Conservation (phyloP, 176 grass and related monocot species). For the Zoysia japonica region DNA sequence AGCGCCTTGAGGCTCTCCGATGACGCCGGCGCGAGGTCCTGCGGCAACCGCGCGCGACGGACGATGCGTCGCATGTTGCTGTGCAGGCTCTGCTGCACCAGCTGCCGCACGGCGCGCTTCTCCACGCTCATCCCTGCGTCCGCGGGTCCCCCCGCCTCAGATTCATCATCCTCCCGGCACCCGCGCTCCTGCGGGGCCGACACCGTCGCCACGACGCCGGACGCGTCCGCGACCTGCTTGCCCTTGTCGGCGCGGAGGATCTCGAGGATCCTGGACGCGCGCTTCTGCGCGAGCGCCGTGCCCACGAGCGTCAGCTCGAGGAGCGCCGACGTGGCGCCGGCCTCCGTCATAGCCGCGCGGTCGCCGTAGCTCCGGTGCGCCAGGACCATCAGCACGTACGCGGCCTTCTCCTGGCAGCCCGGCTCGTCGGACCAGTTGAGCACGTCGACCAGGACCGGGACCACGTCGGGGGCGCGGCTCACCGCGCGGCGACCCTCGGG, state of each 20-base stretch:
- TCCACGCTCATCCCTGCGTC: constrained; percentile 67
- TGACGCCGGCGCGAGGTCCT: constrained; percentile 65
- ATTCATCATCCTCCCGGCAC: not conserved
- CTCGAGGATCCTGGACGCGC: constrained; percentile 84
- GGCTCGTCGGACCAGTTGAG: constrained; percentile 77
- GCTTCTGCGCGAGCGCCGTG: constrained; percentile 82
- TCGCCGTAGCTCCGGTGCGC: constrained; percentile 70
- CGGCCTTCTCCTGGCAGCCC: constrained; percentile 85
- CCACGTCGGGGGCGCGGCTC: constrained; percentile 53
- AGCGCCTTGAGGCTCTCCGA: constrained; percentile 54
- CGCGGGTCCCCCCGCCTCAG: not conserved
- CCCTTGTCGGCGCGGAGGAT: constrained; percentile 77
- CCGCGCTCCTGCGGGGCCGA: constrained; percentile 66
- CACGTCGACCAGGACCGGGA: constrained; percentile 65
- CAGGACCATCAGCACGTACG: constrained; percentile 93
- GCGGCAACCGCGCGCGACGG: constrained; percentile 67
- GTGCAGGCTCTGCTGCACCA: constrained; percentile 95
- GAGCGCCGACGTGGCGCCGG: constrained; percentile 64
- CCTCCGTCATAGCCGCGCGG: constrained; percentile 66
- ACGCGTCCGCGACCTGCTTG: constrained; percentile 49
- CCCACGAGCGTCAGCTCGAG: constrained; percentile 91
- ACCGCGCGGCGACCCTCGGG: constrained; percentile 67
- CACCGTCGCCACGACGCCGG: constrained; percentile 45
- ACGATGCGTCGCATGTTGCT: constrained; percentile 88
- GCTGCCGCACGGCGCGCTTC: constrained; percentile 74